Evolutionary conservation across 768 basidiomycete species (phyloP).

Genomic region (Pleurotus pulmonarius): DNA sequence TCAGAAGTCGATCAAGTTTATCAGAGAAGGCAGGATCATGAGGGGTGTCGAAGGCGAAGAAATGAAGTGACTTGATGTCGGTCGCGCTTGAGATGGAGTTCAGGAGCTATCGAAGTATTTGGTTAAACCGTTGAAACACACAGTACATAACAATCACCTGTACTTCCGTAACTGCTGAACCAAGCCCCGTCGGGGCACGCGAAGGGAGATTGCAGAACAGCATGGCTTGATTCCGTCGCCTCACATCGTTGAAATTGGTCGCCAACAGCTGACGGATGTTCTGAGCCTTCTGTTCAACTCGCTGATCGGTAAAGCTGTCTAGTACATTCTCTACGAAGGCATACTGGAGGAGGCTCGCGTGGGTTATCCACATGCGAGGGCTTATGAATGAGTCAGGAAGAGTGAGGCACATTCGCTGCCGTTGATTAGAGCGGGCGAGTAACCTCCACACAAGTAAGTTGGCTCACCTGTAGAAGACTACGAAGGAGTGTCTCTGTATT

Average conservation of each 20-base stretch:
- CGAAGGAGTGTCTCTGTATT: slow-evolving; percentile 52
- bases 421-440: background rate
- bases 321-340: slow-evolving; percentile 41
- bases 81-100: slow-evolving; percentile 73
- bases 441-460: background rate
- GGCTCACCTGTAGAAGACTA: slow-evolving; percentile 57
- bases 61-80: slow-evolving; percentile 51
- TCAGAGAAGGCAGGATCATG: slow-evolving; percentile 47
- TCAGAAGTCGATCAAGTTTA: slow-evolving; percentile 71
- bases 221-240: slow-evolving; percentile 77
- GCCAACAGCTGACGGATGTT: slow-evolving; percentile 46
- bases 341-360: slow-evolving; percentile 44
- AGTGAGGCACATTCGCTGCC: slow-evolving; percentile 66
- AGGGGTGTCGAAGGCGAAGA: slow-evolving; percentile 48
- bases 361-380: slow-evolving; percentile 61
- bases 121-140: background rate
- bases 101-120: slow-evolving; percentile 45
- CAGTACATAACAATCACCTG: slow-evolving; percentile 28
- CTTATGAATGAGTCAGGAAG: slow-evolving; percentile 72
- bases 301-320: slow-evolving; percentile 23
- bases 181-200: slow-evolving; percentile 54
- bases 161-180: slow-evolving; percentile 54
- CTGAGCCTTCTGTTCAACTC: slow-evolving; percentile 34
- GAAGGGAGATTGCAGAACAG: slow-evolving; percentile 65
- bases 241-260: slow-evolving; percentile 66